Conservation (phyloP, 352 stramenopile species). For the Phytophthora capsici region DNA sequence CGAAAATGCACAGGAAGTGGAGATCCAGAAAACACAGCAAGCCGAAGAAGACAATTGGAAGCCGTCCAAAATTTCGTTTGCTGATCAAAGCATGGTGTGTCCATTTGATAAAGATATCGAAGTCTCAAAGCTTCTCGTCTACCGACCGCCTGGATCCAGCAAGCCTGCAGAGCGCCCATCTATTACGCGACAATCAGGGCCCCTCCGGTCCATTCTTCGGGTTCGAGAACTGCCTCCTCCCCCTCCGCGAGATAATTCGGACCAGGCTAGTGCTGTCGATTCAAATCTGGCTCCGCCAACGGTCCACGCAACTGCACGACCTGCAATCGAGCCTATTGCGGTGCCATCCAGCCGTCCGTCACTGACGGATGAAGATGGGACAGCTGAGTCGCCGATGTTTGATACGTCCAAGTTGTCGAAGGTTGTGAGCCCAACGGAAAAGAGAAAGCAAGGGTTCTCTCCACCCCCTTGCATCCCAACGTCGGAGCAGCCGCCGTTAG, state of each 20-base stretch:
- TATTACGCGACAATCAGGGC: slow-evolving; percentile 18
- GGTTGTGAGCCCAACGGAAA: slow-evolving; percentile 40
- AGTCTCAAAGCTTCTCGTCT: slow-evolving; percentile 41
- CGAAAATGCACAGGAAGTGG: slow-evolving; percentile 35
- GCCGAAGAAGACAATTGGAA: slow-evolving; percentile 34
- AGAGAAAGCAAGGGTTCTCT: slow-evolving; percentile 34
- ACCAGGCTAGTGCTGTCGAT: background rate
- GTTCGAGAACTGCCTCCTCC: slow-evolving; percentile 8
- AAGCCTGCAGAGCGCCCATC: slow-evolving; percentile 20
- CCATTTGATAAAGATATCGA: slow-evolving; percentile 48
- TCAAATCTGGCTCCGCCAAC: slow-evolving; percentile 16
- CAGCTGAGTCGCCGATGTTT: slow-evolving; percentile 29
- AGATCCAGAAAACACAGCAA: slow-evolving; percentile 18
- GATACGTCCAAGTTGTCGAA: slow-evolving; percentile 35
- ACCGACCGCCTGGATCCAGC: slow-evolving; percentile 21
- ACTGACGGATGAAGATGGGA: slow-evolving; percentile 14
- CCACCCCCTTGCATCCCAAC: slow-evolving; percentile 30
- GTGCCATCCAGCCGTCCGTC: slow-evolving; percentile 19
- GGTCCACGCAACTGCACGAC: slow-evolving; percentile 25
- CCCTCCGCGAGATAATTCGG: background rate
- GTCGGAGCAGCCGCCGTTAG: slow-evolving; percentile 35
- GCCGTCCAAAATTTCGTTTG: slow-evolving; percentile 44
- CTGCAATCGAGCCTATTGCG: slow-evolving; percentile 26
- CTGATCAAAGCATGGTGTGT: slow-evolving; percentile 18
- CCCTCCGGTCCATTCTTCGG: slow-evolving; percentile 39